Evolutionary conservation across 2,329 filamentous ascomycete genomes (phyloP), one percentile per base, ranked within the genome.

Genomic region (Neocatenulostroma microsporum): DNA sequence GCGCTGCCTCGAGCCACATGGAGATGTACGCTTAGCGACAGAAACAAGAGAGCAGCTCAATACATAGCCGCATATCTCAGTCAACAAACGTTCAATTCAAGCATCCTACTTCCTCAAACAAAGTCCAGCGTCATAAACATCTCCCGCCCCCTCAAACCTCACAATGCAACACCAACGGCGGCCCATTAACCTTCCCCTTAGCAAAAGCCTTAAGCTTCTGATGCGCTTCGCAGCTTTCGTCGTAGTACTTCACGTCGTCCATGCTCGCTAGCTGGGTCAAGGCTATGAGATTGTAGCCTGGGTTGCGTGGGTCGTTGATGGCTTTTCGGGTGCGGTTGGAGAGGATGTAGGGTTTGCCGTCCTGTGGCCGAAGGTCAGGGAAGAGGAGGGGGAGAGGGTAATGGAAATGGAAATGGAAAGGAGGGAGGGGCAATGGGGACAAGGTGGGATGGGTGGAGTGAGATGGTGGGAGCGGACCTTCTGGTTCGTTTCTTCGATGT

Each of bases 171-270:
- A 38, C 43, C 37, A 50, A 31, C 7, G 42, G 44, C 28, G 47
- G 41, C 1, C 38, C 34, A 8, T 35, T 38, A 5, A 45, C 32
- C 39, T 44, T 46, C 3, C 34, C 41, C 18, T 39, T 41, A 20
- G 39, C 46, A 32, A 50, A 41, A 2, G 44, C 53, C 53, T 70
- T 73, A 44, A 79, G 57, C 18, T 60, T 64, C 39, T 61, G 61
- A 47, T 80, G 76, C 21, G 73, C 73, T 47, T 64, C 65, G 46
- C 73, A 76, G 32, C 70, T 66, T 8, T 66, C 64, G 55, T 84
- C 80, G 56, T 83, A 85, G 62, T 73, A 85, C 48, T 74, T 67
- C 73, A 84, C 77, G 56, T 84, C 81, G 10, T 78, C 78, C 37
- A 76, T 51, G 41, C 62, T 78, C 30, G 71, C 69, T 53, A 85